These are phyloP conservation scores for Saccharomycopsis hybrid DNA, from an alignment of 1,139 yeast species.

Conservation along the genomic window DNA sequence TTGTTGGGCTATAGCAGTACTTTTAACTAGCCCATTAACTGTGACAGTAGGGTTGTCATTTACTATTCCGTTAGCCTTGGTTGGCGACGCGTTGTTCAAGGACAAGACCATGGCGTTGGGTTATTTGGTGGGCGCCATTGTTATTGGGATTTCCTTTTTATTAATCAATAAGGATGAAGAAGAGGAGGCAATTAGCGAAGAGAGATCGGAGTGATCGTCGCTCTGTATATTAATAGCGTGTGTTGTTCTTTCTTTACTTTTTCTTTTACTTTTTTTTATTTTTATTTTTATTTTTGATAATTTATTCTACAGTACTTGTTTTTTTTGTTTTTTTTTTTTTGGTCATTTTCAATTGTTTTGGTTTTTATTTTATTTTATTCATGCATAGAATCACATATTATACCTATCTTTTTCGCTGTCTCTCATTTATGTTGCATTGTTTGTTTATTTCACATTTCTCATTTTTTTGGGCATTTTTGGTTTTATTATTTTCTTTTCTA, in stretches of 20 bases:
- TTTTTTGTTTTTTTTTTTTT: no score
- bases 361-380: no score
- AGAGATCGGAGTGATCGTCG: background rate
- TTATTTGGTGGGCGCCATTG: constrained; percentile 71
- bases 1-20: constrained; percentile 94
- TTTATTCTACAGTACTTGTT: no score
- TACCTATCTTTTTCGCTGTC: no score
- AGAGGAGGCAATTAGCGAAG: constrained; percentile 33
- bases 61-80: constrained; percentile 90
- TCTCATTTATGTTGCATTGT: no score
- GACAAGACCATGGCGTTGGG: constrained; percentile 51
- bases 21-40: constrained; percentile 86
- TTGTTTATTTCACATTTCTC: no score
- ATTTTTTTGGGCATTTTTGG: no score
- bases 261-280: background rate
- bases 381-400: no score
- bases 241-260: background rate
- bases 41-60: constrained; percentile 92
- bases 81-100: constrained; percentile 78
- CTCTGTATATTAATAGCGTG: background rate
- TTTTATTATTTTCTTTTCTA: no score
- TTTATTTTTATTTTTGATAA: background rate
- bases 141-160: constrained; percentile 78
- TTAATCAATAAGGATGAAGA: constrained; percentile 76
- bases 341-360: no score